Evolutionary conservation across 1,284 basidiomycete species (phyloP).

Genomic region (Cutaneotrichosporon sp.): DNA sequence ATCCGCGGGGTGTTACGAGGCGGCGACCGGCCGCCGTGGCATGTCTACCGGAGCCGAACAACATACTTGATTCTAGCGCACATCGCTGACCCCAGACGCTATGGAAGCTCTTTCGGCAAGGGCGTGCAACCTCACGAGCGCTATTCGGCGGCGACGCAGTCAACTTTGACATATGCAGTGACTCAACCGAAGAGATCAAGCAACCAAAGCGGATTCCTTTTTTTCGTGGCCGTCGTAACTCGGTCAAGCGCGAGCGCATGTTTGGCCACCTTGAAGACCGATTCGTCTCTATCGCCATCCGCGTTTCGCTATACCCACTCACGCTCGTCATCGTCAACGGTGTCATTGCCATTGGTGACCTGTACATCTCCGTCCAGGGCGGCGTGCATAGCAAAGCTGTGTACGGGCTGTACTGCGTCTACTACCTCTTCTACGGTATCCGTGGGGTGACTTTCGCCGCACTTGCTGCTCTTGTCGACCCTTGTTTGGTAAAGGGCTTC

Average conservation of each 20-base stretch:
- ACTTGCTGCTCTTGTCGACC: slow-evolving; percentile 17
- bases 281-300: slow-evolving; percentile 22
- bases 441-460: slow-evolving; percentile 14
- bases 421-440: slow-evolving; percentile 20
- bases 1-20: too few species aligned
- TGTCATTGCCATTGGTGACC: slow-evolving; percentile 22
- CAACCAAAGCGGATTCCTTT: neutral
- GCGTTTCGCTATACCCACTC: slow-evolving; percentile 27
- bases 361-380: slow-evolving; percentile 14
- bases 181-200: slow-evolving; percentile 22
- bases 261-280: slow-evolving; percentile 18
- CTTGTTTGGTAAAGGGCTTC: slow-evolving; percentile 12
- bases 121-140: slow-evolving; percentile 26
- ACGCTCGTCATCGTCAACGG: slow-evolving; percentile 25
- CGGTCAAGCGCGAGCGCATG: slow-evolving; percentile 1
- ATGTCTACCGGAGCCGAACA: too few species aligned
- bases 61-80: too few species aligned
- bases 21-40: too few species aligned
- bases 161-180: slow-evolving; percentile 16
- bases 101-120: slow-evolving; percentile 28
- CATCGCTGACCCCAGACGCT: slow-evolving; percentile 20
- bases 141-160: slow-evolving; percentile 22
- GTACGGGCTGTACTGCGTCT: slow-evolving; percentile 19
- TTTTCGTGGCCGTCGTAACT: slow-evolving; percentile 4
- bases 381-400: slow-evolving; percentile 6